These are phyloP conservation scores for Daldinia decipiens DNA, from an alignment of 495 filamentous ascomycete genomes.

Conservation along the genomic window DNA sequence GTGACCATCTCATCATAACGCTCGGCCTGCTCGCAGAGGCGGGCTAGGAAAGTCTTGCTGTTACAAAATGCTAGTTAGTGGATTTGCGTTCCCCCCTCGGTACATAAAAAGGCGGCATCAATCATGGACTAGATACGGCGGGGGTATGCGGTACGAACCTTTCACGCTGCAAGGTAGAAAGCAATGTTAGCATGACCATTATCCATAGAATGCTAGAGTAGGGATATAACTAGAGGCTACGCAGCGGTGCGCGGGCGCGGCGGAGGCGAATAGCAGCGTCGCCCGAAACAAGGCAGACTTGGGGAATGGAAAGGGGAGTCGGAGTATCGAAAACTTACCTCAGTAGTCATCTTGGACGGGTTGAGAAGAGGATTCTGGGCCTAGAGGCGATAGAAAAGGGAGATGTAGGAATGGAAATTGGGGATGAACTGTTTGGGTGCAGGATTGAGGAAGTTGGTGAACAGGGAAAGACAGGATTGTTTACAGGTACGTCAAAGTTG, in stretches of 20 bases:
- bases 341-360: conserved; percentile 68
- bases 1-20: conserved; percentile 99
- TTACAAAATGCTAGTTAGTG: conserved; percentile 53
- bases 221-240: conserved; percentile 20
- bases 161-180: conserved; percentile 71
- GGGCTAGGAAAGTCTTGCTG: conserved; percentile 99
- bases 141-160: conserved; percentile 65
- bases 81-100: conserved; percentile 29
- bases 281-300: conserved; percentile 43
- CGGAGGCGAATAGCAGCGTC: conserved; percentile 46
- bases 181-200: conserved; percentile 55
- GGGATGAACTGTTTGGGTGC: conserved; percentile 38
- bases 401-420: conserved; percentile 40
- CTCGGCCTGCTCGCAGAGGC: conserved; percentile 99
- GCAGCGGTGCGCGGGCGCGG: conserved; percentile 35
- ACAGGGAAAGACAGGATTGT: conserved; percentile 46
- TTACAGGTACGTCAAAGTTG: conserved; percentile 46
- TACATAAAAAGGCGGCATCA: conserved; percentile 18
- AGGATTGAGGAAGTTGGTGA: conserved; percentile 36
- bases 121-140: conserved; percentile 27
- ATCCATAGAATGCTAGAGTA: conserved; percentile 27
- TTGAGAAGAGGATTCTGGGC: conserved; percentile 25
- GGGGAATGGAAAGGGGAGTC: conserved; percentile 32
- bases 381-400: conserved; percentile 44
- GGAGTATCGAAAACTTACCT: conserved; percentile 63